These are phyloP conservation scores for Emergomyces orientalis DNA, from an alignment of 2,329 filamentous ascomycete species.

Conservation along the genomic window DNA sequence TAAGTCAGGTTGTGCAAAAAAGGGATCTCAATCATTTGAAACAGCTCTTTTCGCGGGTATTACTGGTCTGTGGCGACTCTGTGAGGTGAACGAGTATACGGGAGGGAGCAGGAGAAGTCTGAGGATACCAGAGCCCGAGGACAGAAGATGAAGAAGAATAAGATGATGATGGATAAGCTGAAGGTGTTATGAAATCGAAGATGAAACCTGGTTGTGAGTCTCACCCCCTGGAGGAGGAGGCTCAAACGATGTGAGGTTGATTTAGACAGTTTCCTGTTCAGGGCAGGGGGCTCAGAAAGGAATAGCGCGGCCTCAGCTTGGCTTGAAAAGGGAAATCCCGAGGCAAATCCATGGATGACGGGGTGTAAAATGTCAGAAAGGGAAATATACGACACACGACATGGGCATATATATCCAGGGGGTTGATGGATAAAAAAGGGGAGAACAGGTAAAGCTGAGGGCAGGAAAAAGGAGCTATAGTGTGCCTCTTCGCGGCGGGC, in stretches of 20 bases:
- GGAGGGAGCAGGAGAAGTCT: background rate
- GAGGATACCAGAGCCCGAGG: background rate
- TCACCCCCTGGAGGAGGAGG: background rate
- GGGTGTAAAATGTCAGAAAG: background rate
- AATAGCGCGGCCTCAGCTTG: background rate
- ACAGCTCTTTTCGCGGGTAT: background rate
- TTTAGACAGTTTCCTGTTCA: constrained; percentile 4
- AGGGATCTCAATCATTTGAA: background rate
- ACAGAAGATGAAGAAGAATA: background rate
- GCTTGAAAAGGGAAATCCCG: background rate
- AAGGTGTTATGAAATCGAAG: background rate
- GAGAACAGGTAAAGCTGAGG: too few relatives aligned
- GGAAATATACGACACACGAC: too few relatives aligned
- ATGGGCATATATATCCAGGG: too few relatives aligned
- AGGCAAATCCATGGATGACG: background rate
- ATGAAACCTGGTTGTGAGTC: background rate
- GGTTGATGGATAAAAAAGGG: too few relatives aligned
- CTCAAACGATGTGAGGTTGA: background rate
- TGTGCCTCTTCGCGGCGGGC: too few relatives aligned
- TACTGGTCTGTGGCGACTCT: background rate
- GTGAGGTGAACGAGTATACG: background rate
- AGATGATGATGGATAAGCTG: background rate
- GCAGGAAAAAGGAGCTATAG: too few relatives aligned
- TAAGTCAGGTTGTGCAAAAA: background rate
- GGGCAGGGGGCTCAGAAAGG: background rate